These are phyloP conservation scores for Adansonia gregorii DNA, from an alignment of 441 rosid species.

Conservation along the genomic window DNA sequence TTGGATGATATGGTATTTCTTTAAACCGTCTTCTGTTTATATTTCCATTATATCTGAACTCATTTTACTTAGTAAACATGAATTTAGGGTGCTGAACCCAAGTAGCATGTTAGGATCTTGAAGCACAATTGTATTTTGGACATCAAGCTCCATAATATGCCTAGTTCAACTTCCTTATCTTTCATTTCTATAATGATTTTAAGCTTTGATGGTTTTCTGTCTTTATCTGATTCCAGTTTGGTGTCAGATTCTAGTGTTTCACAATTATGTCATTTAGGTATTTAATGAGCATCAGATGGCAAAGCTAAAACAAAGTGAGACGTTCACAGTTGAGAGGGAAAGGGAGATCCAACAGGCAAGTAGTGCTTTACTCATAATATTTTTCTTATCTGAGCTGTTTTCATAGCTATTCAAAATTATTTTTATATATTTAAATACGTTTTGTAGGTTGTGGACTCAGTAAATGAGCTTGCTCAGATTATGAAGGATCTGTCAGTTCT, in stretches of 20 bases:
- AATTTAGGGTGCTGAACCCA: conserved; percentile 1
- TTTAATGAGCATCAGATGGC: conserved; percentile 84
- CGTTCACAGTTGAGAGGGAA: conserved; percentile 83
- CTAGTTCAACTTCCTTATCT: conserved; percentile 4
- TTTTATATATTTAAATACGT: not conserved
- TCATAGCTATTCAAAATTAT: not conserved
- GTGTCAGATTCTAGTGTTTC: conserved; percentile 14
- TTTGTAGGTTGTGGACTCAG: conserved; percentile 84
- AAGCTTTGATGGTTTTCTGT: not conserved
- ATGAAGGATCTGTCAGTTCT: conserved; percentile 91
- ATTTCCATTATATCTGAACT: not conserved
- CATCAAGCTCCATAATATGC: conserved; percentile 15
- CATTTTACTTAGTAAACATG: not conserved
- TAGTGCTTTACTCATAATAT: conserved; percentile 22
- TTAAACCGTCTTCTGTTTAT: not conserved
- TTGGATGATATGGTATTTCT: conserved; percentile 77
- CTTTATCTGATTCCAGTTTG: conserved; percentile 14
- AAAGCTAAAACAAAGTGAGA: conserved; percentile 78
- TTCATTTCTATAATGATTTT: not conserved
- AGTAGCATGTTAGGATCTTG: conserved; percentile 4
- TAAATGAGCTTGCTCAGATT: conserved; percentile 91
- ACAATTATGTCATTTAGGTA: conserved; percentile 41
- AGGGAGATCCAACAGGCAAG: conserved; percentile 94
- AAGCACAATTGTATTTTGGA: not conserved
- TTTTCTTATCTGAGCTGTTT: conserved; percentile 14